These are phyloP conservation scores for Noccaea caerulescens DNA, from an alignment of 345 rosid species.

Conservation along the genomic window DNA sequence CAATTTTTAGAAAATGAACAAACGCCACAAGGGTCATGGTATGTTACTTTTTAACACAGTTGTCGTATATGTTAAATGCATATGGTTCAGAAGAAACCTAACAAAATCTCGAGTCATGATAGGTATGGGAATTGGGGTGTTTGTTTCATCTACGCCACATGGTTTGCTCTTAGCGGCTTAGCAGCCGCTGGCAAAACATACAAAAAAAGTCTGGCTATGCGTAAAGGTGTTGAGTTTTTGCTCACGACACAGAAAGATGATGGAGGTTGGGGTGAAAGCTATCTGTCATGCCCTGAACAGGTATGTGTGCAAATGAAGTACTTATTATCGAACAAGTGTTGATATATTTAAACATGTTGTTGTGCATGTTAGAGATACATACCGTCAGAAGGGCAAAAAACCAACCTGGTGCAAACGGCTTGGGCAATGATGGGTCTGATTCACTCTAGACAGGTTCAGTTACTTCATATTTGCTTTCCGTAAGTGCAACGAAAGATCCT, in stretches of 20 bases:
- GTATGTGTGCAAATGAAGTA: conserved; percentile 5
- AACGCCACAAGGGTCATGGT: conserved; percentile 56
- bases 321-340: background rate
- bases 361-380: conserved; percentile 49
- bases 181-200: conserved; percentile 53
- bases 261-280: conserved; percentile 75
- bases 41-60: background rate
- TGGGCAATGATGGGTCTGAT: conserved; percentile 68
- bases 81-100: background rate
- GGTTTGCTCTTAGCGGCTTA: conserved; percentile 59
- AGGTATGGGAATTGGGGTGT: conserved; percentile 58
- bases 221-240: conserved; percentile 51
- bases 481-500: background rate
- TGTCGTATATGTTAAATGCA: background rate
- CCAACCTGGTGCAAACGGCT: conserved; percentile 65
- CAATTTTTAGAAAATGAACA: conserved; percentile 48
- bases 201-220: conserved; percentile 40
- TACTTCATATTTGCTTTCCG: background rate
- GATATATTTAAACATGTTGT: background rate
- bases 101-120: background rate
- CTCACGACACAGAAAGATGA: conserved; percentile 49
- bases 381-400: conserved; percentile 49
- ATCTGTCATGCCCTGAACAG: conserved; percentile 58
- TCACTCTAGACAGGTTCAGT: conserved; percentile 53
- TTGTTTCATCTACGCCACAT: conserved; percentile 53